A percentile compares a stretch with the other conserved stretches of the same genome.
phyloP scores from a whole-genome alignment of 805 yeast genomes.

The Torulaspora indica region DNA sequence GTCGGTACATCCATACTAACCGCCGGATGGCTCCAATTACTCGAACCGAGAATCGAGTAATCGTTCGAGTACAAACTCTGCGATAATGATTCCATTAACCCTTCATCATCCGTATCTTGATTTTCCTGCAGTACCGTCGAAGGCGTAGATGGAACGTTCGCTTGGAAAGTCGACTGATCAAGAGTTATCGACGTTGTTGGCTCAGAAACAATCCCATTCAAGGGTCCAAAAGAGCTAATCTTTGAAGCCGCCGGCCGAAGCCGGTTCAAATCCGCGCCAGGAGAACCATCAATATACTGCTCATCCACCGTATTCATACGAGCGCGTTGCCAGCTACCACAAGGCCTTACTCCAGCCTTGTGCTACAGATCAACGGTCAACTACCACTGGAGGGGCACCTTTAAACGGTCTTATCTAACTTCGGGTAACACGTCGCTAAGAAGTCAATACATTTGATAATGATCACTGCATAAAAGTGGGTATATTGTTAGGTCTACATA shows the following conservation, averaged over 20 bases:
- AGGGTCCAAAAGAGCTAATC: slow-evolving; percentile 1
- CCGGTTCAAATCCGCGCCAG: neutral
- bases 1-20: slow-evolving; percentile 33
- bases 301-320: slow-evolving; percentile 7
- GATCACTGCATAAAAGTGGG: neutral
- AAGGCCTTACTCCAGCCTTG: too few relatives aligned
- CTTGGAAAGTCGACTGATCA: slow-evolving; percentile 15
- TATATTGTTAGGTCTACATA: slow-evolving; percentile 1
- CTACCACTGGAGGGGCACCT: neutral
- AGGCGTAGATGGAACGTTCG: slow-evolving; percentile 3
- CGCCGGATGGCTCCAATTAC: slow-evolving; percentile 13
- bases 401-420: neutral
- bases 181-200: slow-evolving; percentile 19
- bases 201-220: slow-evolving; percentile 4
- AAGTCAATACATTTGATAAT: neutral
- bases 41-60: slow-evolving; percentile 6
- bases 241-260: neutral
- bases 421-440: slow-evolving; percentile 1
- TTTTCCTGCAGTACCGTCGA: neutral
- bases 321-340: too few relatives aligned
- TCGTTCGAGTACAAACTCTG: slow-evolving; percentile 24
- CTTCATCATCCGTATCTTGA: slow-evolving; percentile 9
- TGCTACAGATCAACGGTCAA: too few relatives aligned
- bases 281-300: slow-evolving; percentile 6
- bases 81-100: slow-evolving; percentile 15